Conservation (phyloP, 1,139 yeast genomes). For the Suhomyces kunorum region DNA sequence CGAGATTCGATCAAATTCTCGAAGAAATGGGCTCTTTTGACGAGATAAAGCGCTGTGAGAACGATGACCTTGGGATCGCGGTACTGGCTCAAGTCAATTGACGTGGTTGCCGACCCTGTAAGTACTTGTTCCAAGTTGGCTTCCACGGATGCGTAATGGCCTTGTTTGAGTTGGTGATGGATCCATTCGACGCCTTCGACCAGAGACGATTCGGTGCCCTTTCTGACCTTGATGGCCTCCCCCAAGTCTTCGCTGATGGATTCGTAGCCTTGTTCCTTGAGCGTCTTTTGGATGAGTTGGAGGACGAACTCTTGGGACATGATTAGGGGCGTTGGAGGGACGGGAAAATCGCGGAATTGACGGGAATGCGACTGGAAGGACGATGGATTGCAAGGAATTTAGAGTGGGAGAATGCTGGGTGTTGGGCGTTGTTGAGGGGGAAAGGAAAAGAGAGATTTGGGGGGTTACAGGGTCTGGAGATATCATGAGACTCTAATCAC, state of each 20-base stretch:
- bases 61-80: conserved; percentile 19
- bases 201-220: conserved; percentile 7
- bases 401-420: too few relatives aligned
- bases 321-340: too few relatives aligned
- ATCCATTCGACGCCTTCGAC: conserved; percentile 26
- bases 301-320: conserved; percentile 34
- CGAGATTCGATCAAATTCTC: conserved; percentile 17
- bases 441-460: too few relatives aligned
- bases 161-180: conserved; percentile 22
- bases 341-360: too few relatives aligned
- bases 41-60: conserved; percentile 26
- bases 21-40: conserved; percentile 28
- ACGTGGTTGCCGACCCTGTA: conserved; percentile 1
- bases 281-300: conserved; percentile 34
- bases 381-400: too few relatives aligned
- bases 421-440: too few relatives aligned
- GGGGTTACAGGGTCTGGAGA: too few relatives aligned
- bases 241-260: conserved; percentile 19
- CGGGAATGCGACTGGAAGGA: too few relatives aligned
- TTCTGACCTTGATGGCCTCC: conserved; percentile 14
- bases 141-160: conserved; percentile 24
- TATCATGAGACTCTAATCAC: too few relatives aligned
- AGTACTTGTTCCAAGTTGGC: conserved; percentile 9
- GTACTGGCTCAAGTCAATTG: conserved; percentile 6
- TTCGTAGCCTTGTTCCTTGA: conserved; percentile 33